phyloP scores from a whole-genome alignment of 352 stramenopile genomes.

The Pythium scleroteichum region DNA sequence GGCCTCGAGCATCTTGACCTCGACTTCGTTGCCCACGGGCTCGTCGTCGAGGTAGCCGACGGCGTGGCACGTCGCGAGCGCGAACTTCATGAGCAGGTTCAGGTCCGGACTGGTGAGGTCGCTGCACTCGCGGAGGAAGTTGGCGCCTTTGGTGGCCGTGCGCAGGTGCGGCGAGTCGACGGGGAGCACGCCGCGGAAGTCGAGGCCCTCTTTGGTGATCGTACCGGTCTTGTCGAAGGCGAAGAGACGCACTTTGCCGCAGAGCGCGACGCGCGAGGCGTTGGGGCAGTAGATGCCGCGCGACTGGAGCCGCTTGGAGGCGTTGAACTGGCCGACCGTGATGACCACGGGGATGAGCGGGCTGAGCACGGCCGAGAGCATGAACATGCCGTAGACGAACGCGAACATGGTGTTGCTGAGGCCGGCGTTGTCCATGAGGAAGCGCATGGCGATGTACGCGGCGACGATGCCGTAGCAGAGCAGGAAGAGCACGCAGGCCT shows the following conservation, averaged over 20 bases:
- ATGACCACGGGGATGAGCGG: constrained; percentile 90
- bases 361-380: constrained; percentile 75
- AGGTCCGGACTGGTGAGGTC: constrained; percentile 49
- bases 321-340: constrained; percentile 85
- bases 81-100: constrained; percentile 51
- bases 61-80: constrained; percentile 81
- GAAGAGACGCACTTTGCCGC: constrained; percentile 88
- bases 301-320: constrained; percentile 69
- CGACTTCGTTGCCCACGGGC: constrained; percentile 87
- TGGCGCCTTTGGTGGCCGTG: constrained; percentile 9
- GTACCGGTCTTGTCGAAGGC: constrained; percentile 95
- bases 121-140: constrained; percentile 54
- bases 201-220: constrained; percentile 88
- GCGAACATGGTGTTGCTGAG: constrained; percentile 70
- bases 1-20: constrained; percentile 85
- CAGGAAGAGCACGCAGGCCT: constrained; percentile 80
- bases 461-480: constrained; percentile 75
- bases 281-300: constrained; percentile 84
- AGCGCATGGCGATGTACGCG: constrained; percentile 72
- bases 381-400: constrained; percentile 82
- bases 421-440: constrained; percentile 64
- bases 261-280: constrained; percentile 80
- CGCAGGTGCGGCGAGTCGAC: constrained; percentile 23
- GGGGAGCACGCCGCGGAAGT: constrained; percentile 74
- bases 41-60: constrained; percentile 62